These are phyloP conservation scores for Poa annua DNA, from an alignment of 176 grass and related monocot genomes.

Conservation along the genomic window DNA sequence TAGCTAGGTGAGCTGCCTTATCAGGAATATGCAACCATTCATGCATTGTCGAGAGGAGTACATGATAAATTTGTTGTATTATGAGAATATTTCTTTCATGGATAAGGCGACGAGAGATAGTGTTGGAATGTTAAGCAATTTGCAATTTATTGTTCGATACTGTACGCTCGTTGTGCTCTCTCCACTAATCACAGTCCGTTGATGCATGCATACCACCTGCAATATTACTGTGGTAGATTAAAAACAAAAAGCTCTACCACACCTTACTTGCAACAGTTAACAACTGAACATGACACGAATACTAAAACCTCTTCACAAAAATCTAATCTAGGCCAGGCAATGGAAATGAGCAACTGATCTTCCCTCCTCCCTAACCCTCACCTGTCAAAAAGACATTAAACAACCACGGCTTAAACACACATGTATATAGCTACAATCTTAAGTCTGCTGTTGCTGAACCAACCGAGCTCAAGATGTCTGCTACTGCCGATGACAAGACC, in stretches of 20 bases:
- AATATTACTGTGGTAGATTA: neutral
- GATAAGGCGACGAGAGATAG: neutral
- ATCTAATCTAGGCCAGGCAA: neutral
- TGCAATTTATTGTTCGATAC: neutral
- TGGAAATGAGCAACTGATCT: neutral
- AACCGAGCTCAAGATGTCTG: constrained; percentile 31
- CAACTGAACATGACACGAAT: neutral
- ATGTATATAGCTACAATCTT: constrained; percentile 12
- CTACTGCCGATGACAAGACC: neutral
- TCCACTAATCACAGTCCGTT: constrained; percentile 1
- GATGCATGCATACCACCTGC: constrained; percentile 17
- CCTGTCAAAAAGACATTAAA: constrained; percentile 28
- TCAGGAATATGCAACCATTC: neutral
- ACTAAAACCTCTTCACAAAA: neutral
- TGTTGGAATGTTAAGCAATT: neutral
- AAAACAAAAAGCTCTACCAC: neutral
- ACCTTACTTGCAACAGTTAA: neutral
- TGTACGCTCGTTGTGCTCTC: neutral
- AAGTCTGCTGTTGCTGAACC: constrained; percentile 20
- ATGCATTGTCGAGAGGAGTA: neutral
- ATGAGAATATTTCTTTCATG: too few relatives aligned
- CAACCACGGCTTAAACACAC: constrained; percentile 6
- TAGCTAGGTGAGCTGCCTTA: neutral
- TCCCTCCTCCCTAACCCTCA: constrained; percentile 32
- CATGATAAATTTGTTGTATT: neutral